Evolutionary conservation across 768 basidiomycete genomes (phyloP).

Genomic region (Cystobasidium onofrii): DNA sequence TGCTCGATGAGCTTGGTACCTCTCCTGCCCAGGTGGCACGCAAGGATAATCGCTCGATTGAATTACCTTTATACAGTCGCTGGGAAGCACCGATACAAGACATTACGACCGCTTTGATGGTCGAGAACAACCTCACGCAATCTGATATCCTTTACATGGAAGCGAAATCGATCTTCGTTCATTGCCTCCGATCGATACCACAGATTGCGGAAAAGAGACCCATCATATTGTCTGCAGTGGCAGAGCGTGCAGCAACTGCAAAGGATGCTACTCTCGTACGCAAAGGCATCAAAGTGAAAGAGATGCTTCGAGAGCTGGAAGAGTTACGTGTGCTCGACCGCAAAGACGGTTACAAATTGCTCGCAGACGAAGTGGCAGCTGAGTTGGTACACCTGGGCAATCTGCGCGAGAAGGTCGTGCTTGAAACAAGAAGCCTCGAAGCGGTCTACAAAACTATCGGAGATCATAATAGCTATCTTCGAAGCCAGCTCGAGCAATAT

Average conservation of each 20-base stretch:
- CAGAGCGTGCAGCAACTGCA: slow-evolving; percentile 90
- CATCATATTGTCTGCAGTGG: slow-evolving; percentile 76
- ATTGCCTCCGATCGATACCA: slow-evolving; percentile 90
- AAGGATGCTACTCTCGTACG: slow-evolving; percentile 93
- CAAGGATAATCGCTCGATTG: slow-evolving; percentile 92
- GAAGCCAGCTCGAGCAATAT: slow-evolving; percentile 95
- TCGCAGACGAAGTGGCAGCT: slow-evolving; percentile 93
- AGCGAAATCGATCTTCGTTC: slow-evolving; percentile 97
- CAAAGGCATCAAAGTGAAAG: slow-evolving; percentile 98
- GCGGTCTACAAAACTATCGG: slow-evolving; percentile 99
- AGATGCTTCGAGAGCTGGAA: slow-evolving; percentile 94
- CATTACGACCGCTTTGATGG: slow-evolving; percentile 87
- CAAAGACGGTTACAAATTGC: slow-evolving; percentile 75
- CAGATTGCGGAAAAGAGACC: slow-evolving; percentile 73
- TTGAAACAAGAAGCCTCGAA: slow-evolving; percentile 85
- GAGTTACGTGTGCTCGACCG: slow-evolving; percentile 76
- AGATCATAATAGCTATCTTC: slow-evolving; percentile 96
- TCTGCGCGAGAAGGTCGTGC: slow-evolving; percentile 83
- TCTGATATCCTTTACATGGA: slow-evolving; percentile 99
- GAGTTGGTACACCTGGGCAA: slow-evolving; percentile 96
- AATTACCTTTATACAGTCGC: slow-evolving; percentile 83
- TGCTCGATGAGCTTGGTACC: slow-evolving; percentile 89
- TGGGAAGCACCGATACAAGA: slow-evolving; percentile 99
- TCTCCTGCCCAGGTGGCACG: slow-evolving; percentile 93
- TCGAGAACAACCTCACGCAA: slow-evolving; percentile 79